Evolutionary conservation across 768 basidiomycete genomes (phyloP).

Genomic region (Myochromella boudieri): DNA sequence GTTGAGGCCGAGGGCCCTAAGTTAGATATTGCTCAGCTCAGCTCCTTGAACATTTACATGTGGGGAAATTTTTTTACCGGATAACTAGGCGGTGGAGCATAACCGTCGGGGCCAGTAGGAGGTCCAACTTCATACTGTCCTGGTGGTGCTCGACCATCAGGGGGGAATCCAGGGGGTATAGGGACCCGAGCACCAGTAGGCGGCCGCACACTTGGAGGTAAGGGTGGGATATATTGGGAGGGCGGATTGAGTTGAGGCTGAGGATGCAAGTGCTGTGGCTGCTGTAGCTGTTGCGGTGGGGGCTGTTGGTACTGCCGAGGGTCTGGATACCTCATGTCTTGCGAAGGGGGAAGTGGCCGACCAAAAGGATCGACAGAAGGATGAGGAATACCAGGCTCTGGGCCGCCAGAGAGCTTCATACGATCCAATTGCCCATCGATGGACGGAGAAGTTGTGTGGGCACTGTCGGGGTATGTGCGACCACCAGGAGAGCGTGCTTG

Average conservation of each 20-base stretch:
- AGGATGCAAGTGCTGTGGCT: slow-evolving; percentile 23
- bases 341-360: slow-evolving; percentile 34
- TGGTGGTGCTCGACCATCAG: slow-evolving; percentile 32
- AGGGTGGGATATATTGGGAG: slow-evolving; percentile 28
- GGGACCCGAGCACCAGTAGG: slow-evolving; percentile 44
- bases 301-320: slow-evolving; percentile 41
- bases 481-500: slow-evolving; percentile 37
- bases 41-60: not conserved
- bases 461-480: slow-evolving; percentile 30
- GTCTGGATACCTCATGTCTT: slow-evolving; percentile 37
- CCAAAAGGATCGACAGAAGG: slow-evolving; percentile 35
- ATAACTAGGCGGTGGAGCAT: slow-evolving; percentile 33
- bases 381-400: slow-evolving; percentile 33
- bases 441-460: slow-evolving; percentile 31
- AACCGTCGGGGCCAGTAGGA: slow-evolving; percentile 25
- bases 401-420: slow-evolving; percentile 41
- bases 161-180: slow-evolving; percentile 45
- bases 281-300: slow-evolving; percentile 25
- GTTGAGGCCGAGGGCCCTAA: slow-evolving; percentile 17
- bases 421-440: slow-evolving; percentile 37
- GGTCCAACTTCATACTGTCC: slow-evolving; percentile 32
- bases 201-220: slow-evolving; percentile 33
- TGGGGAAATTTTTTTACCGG: slow-evolving; percentile 23
- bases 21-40: not conserved
- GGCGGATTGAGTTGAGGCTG: too few species aligned